A percentile compares a stretch with the other conserved stretches of the same genome.
These are phyloP conservation scores for Stagonosporopsis vannaccii DNA, from an alignment of 2,329 filamentous ascomycete species.

Conservation along the genomic window DNA sequence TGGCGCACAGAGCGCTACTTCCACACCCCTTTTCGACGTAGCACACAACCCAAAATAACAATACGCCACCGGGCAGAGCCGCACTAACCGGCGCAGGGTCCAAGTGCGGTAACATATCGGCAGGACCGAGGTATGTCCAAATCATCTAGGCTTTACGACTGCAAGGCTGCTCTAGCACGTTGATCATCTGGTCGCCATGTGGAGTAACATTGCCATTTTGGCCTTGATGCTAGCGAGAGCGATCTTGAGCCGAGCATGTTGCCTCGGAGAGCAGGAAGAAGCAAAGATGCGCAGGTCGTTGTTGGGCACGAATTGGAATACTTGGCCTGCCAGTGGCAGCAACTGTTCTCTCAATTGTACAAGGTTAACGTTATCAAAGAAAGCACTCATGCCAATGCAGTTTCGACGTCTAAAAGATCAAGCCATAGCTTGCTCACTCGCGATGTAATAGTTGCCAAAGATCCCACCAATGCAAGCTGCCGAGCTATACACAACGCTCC, in stretches of 20 bases:
- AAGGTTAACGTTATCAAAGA: constrained; percentile 11
- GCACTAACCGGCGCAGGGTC: constrained; percentile 8
- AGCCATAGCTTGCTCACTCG: constrained; percentile 7
- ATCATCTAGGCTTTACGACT: background rate
- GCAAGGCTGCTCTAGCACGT: background rate
- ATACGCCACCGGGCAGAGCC: constrained; percentile 8
- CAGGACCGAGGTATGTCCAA: constrained; percentile 3
- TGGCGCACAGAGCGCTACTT: background rate
- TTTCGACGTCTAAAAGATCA: constrained; percentile 8
- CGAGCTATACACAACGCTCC: constrained; percentile 19
- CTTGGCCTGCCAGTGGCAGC: background rate
- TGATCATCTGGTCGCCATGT: background rate
- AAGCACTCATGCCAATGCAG: constrained; percentile 11
- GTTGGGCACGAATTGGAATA: background rate
- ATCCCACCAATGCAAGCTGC: constrained; percentile 18
- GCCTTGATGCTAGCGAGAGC: background rate
- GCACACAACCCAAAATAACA: constrained; percentile 5
- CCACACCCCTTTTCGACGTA: background rate
- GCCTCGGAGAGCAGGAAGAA: background rate
- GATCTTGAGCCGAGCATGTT: background rate
- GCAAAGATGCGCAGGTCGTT: background rate
- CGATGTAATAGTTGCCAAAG: constrained; percentile 11
- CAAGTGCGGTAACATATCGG: constrained; percentile 6
- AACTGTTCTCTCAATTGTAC: constrained; percentile 5
- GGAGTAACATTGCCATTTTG: background rate